Conservation (phyloP, 2,329 filamentous ascomycete genomes). For the Fusarium brachygibbosum region DNA sequence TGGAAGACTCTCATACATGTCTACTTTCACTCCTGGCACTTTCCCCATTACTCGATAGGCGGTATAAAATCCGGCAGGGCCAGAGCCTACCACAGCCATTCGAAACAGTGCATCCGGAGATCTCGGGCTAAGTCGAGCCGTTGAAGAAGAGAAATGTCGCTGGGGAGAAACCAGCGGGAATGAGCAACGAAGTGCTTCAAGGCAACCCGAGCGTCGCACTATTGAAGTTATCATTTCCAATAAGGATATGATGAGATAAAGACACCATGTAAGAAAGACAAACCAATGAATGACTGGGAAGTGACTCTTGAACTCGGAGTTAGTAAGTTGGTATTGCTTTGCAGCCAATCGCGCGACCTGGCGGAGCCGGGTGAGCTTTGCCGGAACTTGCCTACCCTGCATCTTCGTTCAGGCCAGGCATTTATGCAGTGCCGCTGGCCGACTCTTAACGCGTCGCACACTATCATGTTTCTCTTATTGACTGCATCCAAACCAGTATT, state of each 20-base stretch:
- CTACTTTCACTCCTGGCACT: conserved; percentile 78
- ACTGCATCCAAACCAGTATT: too few species aligned
- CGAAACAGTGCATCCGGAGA: conserved; percentile 70
- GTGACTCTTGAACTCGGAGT: conserved; percentile 28
- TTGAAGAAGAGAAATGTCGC: conserved; percentile 10
- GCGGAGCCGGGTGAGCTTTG: background rate
- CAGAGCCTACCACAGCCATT: conserved; percentile 91
- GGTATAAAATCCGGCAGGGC: conserved; percentile 96
- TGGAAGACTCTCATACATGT: conserved; percentile 96
- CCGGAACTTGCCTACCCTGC: too few species aligned
- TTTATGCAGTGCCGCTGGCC: too few species aligned
- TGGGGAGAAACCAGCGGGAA: background rate
- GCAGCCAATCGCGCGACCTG: too few species aligned
- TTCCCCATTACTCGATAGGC: conserved; percentile 86
- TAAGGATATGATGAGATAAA: background rate
- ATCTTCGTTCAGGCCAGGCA: too few species aligned
- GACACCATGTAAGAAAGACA: conserved; percentile 4
- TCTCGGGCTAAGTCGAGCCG: conserved; percentile 32
- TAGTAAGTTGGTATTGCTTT: background rate
- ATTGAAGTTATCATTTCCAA: conserved; percentile 28
- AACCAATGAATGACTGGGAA: conserved; percentile 17
- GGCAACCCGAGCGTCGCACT: conserved; percentile 17
- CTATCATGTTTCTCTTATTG: too few species aligned
- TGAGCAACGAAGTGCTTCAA: background rate
- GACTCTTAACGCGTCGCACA: too few species aligned